Base-by-base conservation (phyloP, 371 early-diverging fungal species). In the Actinomortierella ambigua region DNA sequence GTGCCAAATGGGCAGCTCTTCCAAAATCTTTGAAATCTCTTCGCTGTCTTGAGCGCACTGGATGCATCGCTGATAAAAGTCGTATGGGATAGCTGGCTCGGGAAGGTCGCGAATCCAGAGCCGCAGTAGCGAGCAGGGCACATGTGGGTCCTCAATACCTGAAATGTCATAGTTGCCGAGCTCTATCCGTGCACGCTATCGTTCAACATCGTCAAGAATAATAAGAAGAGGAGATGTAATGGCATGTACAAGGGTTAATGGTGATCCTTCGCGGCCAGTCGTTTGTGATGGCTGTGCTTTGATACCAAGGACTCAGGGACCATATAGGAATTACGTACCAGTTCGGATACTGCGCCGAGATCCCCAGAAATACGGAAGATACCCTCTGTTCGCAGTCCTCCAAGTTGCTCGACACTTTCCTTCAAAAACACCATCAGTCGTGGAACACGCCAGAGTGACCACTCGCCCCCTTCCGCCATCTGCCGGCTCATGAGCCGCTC, bases 361-460 rank as follows among this genome's bases (percentile, higher is more conserved):
- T 97, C 96, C 18, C 96, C 98, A 17, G 98, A 95, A 20, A 98
- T 94, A 55, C 98, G 90, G 70, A 98, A 98, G 26, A 98, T 95
- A n/a, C 98, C 98, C 73, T 98, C 97, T 11, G 95, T 85, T 53
- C 76, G 50, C 47, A 83, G 83, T 13, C 98, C 98, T 50, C 91
- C 85, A 34, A 95, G 78, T 0, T 85, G 66, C 41, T 88, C 67
- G 17, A 98, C 90, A 18, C 88, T 79, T 20, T 91, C 88, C 3
- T 91, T 82, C 56, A 98, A 79, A 67, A 94, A 94, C n/a, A 89
- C 85, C 41, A 98, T 85, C 50, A 98, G 85, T 13, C 85, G 81
- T 4, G 98, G 98, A 34, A 93, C 79, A 20, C 81, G 67, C 48
- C 85, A 77, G 3, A 81, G 67, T 22, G 80, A 76, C 54, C 73